These are phyloP conservation scores for Fusarium chlamydosporum DNA, from an alignment of 2,329 filamentous ascomycete genomes.

Conservation along the genomic window DNA sequence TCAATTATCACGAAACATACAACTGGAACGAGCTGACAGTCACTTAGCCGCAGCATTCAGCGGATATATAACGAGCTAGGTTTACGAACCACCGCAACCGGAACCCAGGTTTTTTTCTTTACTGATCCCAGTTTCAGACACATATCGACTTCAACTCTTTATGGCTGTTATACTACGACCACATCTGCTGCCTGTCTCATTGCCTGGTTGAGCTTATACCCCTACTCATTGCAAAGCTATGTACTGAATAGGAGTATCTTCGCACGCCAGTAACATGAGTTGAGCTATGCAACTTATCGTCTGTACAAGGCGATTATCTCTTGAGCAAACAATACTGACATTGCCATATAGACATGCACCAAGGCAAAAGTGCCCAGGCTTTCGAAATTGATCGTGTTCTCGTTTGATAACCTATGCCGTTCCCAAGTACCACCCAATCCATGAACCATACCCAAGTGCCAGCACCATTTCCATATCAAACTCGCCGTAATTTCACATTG, in stretches of 20 bases:
- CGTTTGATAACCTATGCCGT: conserved; percentile 31
- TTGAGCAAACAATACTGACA: background rate
- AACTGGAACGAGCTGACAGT: background rate
- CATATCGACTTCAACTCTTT: background rate
- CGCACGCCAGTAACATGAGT: background rate
- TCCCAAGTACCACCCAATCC: conserved; percentile 28
- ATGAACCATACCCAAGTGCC: conserved; percentile 21
- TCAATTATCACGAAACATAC: background rate
- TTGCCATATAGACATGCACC: background rate
- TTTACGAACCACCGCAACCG: background rate
- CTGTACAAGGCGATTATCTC: background rate
- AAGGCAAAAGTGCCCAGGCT: background rate
- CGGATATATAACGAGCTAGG: background rate
- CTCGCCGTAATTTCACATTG: conserved; percentile 10
- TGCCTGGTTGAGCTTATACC: too few species aligned
- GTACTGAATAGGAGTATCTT: background rate
- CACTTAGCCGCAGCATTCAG: background rate
- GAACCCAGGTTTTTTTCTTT: background rate
- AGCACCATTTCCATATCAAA: conserved; percentile 31
- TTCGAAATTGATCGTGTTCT: conserved; percentile 33
- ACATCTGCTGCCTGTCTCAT: too few species aligned
- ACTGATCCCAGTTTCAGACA: background rate
- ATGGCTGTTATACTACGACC: too few species aligned
- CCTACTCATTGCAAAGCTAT: background rate
- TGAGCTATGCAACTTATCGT: background rate